These are phyloP conservation scores for Dacryopinax primogenitus DNA, from an alignment of 768 basidiomycete genomes.

Conservation along the genomic window DNA sequence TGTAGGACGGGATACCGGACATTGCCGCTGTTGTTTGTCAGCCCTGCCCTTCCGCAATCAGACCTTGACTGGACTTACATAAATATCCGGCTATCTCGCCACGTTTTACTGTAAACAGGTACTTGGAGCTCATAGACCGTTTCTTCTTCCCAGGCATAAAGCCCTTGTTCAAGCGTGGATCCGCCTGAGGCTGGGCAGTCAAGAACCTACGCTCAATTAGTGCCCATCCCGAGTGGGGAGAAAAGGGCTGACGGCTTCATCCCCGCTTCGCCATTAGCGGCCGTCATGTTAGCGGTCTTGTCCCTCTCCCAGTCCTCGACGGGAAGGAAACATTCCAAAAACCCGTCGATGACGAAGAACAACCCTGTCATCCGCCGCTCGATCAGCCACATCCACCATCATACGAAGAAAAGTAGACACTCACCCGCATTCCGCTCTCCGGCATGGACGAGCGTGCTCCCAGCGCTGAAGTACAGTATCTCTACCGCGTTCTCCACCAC, in stretches of 20 bases:
- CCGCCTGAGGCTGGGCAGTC: no score
- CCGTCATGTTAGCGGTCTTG: neutral
- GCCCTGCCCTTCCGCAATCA: neutral
- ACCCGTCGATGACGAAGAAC: constrained; percentile 93
- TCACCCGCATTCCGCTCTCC: constrained; percentile 79
- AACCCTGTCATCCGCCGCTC: constrained; percentile 37
- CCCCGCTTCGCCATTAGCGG: neutral
- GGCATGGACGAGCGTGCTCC: constrained; percentile 71
- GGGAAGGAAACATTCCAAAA: constrained; percentile 81
- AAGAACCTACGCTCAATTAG: no score
- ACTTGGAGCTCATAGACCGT: constrained; percentile 39
- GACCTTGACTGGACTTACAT: constrained; percentile 34
- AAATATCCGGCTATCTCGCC: constrained; percentile 97
- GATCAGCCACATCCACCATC: neutral
- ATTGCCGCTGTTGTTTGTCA: constrained; percentile 52
- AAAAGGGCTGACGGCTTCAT: neutral
- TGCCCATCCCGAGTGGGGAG: no score
- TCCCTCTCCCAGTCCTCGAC: constrained; percentile 24
- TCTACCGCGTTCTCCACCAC: constrained; percentile 95
- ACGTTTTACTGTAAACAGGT: constrained; percentile 88
- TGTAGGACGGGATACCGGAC: constrained; percentile 84
- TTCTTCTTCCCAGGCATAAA: constrained; percentile 25
- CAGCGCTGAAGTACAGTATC: constrained; percentile 83
- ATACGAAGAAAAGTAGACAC: constrained; percentile 1
- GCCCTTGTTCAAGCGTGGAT: neutral